Evolutionary conservation across 768 basidiomycete species (phyloP).

Genomic region (Dacryopinax spathularia): DNA sequence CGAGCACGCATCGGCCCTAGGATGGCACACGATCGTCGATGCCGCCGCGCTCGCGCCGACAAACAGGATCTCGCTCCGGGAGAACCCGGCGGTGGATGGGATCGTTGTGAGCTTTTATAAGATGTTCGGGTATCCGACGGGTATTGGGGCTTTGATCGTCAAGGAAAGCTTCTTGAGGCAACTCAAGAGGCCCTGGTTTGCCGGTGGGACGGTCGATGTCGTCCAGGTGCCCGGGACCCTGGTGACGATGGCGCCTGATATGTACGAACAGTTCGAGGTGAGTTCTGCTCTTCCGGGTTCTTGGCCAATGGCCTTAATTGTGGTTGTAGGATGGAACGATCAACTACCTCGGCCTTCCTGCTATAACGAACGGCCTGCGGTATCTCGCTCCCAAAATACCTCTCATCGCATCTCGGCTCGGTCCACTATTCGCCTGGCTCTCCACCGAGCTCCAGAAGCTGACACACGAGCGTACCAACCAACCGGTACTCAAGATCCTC

Average conservation of each 20-base stretch:
- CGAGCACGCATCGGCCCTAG: constrained; percentile 47
- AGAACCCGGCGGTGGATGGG: constrained; percentile 53
- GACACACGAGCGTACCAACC: constrained; percentile 45
- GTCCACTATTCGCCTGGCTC: constrained; percentile 51
- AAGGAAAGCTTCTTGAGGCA: constrained; percentile 48
- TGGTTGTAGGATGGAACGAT: constrained; percentile 63
- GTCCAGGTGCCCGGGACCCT: constrained; percentile 68
- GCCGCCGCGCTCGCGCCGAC: constrained; percentile 70
- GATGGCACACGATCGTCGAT: constrained; percentile 65
- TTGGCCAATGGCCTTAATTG: too few relatives aligned
- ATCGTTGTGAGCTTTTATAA: constrained; percentile 80
- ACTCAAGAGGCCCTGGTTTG: constrained; percentile 70
- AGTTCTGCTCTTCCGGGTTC: constrained; percentile 12
- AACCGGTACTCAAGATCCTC: constrained; percentile 52
- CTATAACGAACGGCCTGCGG: constrained; percentile 63
- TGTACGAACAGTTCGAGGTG: constrained; percentile 70
- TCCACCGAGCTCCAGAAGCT: constrained; percentile 40
- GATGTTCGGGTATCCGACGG: constrained; percentile 80
- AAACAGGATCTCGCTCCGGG: constrained; percentile 47
- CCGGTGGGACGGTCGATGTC: constrained; percentile 67
- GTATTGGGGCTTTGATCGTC: constrained; percentile 64
- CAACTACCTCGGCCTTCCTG: constrained; percentile 62
- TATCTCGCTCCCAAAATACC: constrained; percentile 68
- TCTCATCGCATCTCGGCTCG: constrained; percentile 61
- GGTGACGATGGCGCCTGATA: constrained; percentile 42